Base-by-base conservation (phyloP, 768 basidiomycete species). In the Leccinum ochraceum region DNA sequence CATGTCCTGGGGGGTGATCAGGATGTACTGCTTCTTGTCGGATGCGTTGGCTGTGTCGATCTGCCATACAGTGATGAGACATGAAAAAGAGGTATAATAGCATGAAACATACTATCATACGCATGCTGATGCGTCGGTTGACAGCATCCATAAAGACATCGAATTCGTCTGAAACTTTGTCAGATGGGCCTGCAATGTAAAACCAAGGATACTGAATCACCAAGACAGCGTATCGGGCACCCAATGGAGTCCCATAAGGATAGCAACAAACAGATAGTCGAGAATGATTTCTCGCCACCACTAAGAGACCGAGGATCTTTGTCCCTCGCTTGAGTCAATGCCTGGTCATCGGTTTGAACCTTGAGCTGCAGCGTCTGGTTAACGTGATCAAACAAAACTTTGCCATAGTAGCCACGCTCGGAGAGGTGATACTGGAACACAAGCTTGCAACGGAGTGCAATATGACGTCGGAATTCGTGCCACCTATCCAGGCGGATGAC, bases 121-220 rank as follows among this genome's bases (percentile, higher is more conserved):
- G 92, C 88, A 96, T 97, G 61, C 91, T 91, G 68, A 96, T 90
- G 52, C 88, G 87, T 20, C 97, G 86, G 72, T 93, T 94, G 60
- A 94, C 87, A 24, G 92, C 92, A 70, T 95, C 94, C 92, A 98
- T 94, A 80, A 96, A 98, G 11, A 98, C 96, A 67, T 98, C 96
- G 71, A 97, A 99, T 73, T 99, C 97, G 69, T 99, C 97, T 87
- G 62, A 16, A 6, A 39, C 2, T 9, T 48, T 49, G 63, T 74
- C 37, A 74, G 65, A 56, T 32, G 8, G 54, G 34, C 34, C 22
- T 7, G 26, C 24, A 7, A 26, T 17, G 11, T 4, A 17, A 3
- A 42, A 53, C 20, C 28, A 34, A 36, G 17, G 24, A 4, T 60
- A 11, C 6, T 49, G 36, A 74, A 82, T 46, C 68, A 91, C 90